Base-by-base conservation (phyloP, 148 eudicot genomes). In the Rhododendron molle region DNA sequence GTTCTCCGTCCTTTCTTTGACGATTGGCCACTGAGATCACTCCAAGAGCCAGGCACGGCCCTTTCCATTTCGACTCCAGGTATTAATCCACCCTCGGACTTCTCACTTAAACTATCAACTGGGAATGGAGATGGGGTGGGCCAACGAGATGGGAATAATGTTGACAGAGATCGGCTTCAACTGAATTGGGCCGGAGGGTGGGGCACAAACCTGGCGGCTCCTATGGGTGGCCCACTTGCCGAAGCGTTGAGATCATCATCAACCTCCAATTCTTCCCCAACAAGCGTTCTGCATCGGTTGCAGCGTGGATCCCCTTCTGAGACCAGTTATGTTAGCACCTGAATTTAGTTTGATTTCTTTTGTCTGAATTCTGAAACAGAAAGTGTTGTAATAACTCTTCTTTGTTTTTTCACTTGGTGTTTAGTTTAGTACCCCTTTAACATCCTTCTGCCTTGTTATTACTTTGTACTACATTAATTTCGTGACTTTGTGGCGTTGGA, bases 191-290 rank as follows among this genome's bases (percentile, higher is more conserved):
- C 52, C 13, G 72, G 72, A 13, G 46, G 88, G 10, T 87, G 91
- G 95, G 91, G 90, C 5, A 87, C 87, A 12, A 89, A 84, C 83
- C 89, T 80, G 14, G 92, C 85, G 26, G 90, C 85, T 67, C 86
- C 93, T 26, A 90, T 95, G 95, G 96, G 96, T 2, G 98, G 98
- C 21, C 96, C 96, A 0, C 90, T 94, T 13, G 98, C 94, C 10
- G 98, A 95, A 88, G 98, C 93, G 13, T 81, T 95, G 87, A 91
- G 96, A 80, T 95, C 96, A 0, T 95, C 96, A 1, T 88, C 82
- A 7, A 50, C 90, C 3, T 65, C 87, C 40, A 88, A 86, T 72
- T 92, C 96, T 10, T 95, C 96, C 2, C 98, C 98, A 0, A 95
- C 93, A 0, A 95, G 94, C 82, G 96, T 93, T 85, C 86, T 95